A percentile compares a stretch with the other conserved stretches of the same genome.
phyloP scores from a whole-genome alignment of 2,329 filamentous ascomycete genomes.

The Botryotinia narcissicola region DNA sequence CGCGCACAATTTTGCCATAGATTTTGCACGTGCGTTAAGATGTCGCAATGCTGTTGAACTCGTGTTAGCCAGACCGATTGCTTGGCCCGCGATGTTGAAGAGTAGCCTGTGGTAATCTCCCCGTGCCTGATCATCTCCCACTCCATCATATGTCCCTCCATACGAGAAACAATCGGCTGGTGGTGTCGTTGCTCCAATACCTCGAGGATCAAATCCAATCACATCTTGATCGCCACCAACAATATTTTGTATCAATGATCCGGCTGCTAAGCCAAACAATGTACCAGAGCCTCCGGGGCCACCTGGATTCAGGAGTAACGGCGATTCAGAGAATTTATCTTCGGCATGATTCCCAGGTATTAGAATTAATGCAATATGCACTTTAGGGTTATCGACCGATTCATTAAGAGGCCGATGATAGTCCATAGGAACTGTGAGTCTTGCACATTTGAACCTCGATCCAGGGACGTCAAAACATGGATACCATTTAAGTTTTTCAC shows the following conservation, averaged over 20 bases:
- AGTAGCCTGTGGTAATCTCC: conserved; percentile 36
- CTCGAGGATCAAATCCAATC: conserved; percentile 50
- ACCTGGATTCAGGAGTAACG: conserved; percentile 47
- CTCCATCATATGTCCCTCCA: conserved; percentile 34
- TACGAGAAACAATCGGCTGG: conserved; percentile 51
- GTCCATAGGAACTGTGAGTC: conserved; percentile 49
- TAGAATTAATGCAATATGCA: conserved; percentile 34
- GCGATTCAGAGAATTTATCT: conserved; percentile 40
- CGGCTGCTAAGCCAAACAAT: conserved; percentile 34
- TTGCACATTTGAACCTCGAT: conserved; percentile 41
- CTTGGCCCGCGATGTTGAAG: conserved; percentile 24
- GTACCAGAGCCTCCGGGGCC: conserved; percentile 48
- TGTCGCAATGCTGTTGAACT: conserved; percentile 48
- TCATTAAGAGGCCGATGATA: conserved; percentile 44
- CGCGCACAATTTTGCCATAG: conserved; percentile 46
- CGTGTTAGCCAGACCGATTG: conserved; percentile 46
- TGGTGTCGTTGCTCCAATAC: conserved; percentile 51
- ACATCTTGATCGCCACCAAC: conserved; percentile 45
- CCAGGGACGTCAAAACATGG: conserved; percentile 39
- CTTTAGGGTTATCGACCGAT: conserved; percentile 34
- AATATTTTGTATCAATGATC: conserved; percentile 39
- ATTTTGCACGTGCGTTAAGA: conserved; percentile 44
- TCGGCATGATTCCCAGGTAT: conserved; percentile 28
- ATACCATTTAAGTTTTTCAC: conserved; percentile 46
- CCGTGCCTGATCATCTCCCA: conserved; percentile 41